Percentiles rank a stretch among this genome's conserved stretches.
Evolutionary conservation across 2,329 filamentous ascomycete genomes (phyloP).

Genomic region (Diplocarpon mali): DNA sequence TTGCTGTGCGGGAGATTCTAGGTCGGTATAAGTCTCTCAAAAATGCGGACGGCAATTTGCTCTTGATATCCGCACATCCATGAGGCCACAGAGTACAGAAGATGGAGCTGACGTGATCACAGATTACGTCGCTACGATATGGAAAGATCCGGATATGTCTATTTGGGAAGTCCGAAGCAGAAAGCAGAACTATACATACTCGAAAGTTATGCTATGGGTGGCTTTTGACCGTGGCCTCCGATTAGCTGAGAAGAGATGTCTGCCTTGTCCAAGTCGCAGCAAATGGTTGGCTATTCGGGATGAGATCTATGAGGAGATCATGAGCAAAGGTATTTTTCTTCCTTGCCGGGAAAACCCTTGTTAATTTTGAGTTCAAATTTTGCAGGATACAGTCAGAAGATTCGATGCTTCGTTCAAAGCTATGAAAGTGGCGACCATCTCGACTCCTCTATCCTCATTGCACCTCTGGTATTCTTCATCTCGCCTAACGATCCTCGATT

Average conservation of each 20-base stretch:
- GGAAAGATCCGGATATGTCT: constrained; percentile 60
- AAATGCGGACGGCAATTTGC: no score
- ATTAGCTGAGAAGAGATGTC: constrained; percentile 61
- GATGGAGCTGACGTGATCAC: constrained; percentile 10
- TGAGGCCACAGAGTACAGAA: no score
- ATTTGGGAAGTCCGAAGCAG: constrained; percentile 73
- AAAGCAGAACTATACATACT: constrained; percentile 70
- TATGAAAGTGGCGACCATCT: constrained; percentile 61
- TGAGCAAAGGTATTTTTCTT: constrained; percentile 47
- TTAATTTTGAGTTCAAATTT: not conserved
- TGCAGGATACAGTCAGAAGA: constrained; percentile 55
- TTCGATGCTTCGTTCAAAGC: constrained; percentile 63
- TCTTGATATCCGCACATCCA: no score
- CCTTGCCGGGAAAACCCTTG: not conserved
- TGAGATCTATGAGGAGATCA: constrained; percentile 61
- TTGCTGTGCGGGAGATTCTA: constrained; percentile 55
- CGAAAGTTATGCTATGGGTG: constrained; percentile 78
- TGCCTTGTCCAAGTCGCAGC: constrained; percentile 59
- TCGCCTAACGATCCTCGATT: constrained; percentile 69
- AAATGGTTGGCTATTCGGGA: constrained; percentile 59
- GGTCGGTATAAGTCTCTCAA: constrained; percentile 28
- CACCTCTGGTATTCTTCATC: constrained; percentile 71
- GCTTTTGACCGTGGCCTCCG: constrained; percentile 66
- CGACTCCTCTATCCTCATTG: constrained; percentile 66
- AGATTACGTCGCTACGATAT: constrained; percentile 61